Percentiles rank a stretch among this genome's conserved stretches.
Conservation (phyloP, 208 protist genomes). For the Angomonas deanei region DNA sequence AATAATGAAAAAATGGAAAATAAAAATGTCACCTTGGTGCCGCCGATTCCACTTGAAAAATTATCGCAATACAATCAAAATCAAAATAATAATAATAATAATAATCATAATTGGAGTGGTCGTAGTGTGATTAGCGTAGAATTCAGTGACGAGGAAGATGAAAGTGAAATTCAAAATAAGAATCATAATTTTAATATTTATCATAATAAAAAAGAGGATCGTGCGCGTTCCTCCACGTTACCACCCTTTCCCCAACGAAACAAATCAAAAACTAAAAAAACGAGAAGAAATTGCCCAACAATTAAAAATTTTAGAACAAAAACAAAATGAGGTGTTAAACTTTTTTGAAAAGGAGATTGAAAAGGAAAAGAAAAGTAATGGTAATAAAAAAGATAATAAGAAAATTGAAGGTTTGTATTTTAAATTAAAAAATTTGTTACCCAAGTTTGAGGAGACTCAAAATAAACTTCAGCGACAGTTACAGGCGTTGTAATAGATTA, state of each 20-base stretch:
- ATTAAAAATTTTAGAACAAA: neutral
- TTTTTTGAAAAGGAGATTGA: neutral
- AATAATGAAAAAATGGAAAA: neutral
- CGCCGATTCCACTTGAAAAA: too few species aligned
- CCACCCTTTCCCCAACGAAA: neutral
- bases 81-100: constrained; percentile 5
- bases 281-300: neutral
- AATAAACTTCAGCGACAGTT: neutral
- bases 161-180: neutral
- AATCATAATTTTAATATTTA: constrained; percentile 1
- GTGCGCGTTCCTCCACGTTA: neutral
- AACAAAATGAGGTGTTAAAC: neutral
- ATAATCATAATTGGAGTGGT: neutral
- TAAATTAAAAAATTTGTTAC: neutral
- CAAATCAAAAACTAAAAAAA: neutral
- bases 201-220: neutral
- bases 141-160: neutral
- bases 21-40: too few species aligned
- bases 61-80: neutral
- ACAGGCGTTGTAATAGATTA: neutral
- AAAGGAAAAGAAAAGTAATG: neutral
- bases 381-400: neutral
- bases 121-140: neutral
- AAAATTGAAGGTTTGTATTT: neutral
- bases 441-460: neutral